A percentile compares a stretch with the other conserved stretches of the same genome.
phyloP scores from a whole-genome alignment of 176 grass and related monocot genomes.

The Luzula sylvatica region DNA sequence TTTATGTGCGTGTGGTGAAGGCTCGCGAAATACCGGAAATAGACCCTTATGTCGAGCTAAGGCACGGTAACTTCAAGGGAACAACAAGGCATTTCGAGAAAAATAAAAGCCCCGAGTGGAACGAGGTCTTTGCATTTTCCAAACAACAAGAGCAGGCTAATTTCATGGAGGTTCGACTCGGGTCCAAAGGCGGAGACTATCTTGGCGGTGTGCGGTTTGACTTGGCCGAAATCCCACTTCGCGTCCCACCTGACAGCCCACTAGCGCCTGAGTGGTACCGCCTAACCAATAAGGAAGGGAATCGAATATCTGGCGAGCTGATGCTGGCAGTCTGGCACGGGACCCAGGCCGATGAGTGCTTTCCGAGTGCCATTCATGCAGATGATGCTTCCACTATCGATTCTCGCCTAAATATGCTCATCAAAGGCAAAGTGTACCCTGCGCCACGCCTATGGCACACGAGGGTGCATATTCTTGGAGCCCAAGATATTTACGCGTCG shows the following conservation, averaged over 20 bases:
- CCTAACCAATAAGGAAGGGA: conserved; percentile 12
- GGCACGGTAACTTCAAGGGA: conserved; percentile 9
- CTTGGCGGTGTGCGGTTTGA: conserved; percentile 12
- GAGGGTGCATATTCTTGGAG: conserved; percentile 20
- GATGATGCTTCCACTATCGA: neutral
- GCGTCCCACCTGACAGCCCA: conserved; percentile 13
- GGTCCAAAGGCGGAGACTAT: conserved; percentile 22
- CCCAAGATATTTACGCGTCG: conserved; percentile 18
- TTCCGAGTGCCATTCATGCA: conserved; percentile 16
- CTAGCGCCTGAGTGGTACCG: conserved; percentile 30
- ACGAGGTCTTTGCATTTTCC: conserved; percentile 25
- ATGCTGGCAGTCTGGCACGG: conserved; percentile 34
- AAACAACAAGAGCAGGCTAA: conserved; percentile 7
- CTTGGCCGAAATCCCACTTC: conserved; percentile 12
- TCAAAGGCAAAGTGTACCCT: conserved; percentile 26
- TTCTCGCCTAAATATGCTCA: conserved; percentile 7
- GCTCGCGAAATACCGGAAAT: conserved; percentile 25
- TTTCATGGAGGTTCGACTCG: conserved; percentile 14
- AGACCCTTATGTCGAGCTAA: conserved; percentile 9
- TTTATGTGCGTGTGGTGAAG: conserved; percentile 36
- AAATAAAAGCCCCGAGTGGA: conserved; percentile 26
- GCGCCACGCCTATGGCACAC: conserved; percentile 25
- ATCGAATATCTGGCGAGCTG: conserved; percentile 7
- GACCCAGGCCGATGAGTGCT: conserved; percentile 31
- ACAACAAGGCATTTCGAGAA: conserved; percentile 22